Evolutionary conservation across 495 filamentous ascomycete genomes (phyloP).

Genomic region (Penicillium fimorum): DNA sequence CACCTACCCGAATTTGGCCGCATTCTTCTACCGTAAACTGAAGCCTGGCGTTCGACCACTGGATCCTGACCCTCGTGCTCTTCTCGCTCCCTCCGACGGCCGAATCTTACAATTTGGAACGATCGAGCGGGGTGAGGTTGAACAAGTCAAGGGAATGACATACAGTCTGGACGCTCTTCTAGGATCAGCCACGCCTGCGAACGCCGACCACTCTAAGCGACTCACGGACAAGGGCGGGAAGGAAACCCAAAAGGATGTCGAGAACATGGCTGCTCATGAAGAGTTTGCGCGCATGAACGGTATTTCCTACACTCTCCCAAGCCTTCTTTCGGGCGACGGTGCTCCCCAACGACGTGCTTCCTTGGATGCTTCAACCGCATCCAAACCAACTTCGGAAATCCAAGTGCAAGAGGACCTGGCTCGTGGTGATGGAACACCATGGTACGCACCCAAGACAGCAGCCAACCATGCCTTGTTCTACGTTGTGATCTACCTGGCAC

Average conservation of each 20-base stretch:
- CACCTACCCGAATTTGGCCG: slow-evolving; percentile 84
- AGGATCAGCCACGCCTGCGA: slow-evolving; percentile 56
- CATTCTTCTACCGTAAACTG: slow-evolving; percentile 95
- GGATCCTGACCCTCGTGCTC: slow-evolving; percentile 71
- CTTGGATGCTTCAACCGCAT: slow-evolving; percentile 63
- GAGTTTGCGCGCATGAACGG: slow-evolving; percentile 96
- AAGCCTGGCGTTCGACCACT: slow-evolving; percentile 89
- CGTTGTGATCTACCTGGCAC: slow-evolving; percentile 94
- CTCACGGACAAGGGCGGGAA: slow-evolving; percentile 33
- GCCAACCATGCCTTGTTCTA: slow-evolving; percentile 76
- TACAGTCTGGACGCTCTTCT: slow-evolving; percentile 93
- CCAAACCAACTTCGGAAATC: slow-evolving; percentile 66
- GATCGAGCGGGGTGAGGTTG: slow-evolving; percentile 91
- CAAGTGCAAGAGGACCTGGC: slow-evolving; percentile 84
- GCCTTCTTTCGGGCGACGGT: slow-evolving; percentile 73
- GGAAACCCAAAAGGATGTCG: slow-evolving; percentile 33
- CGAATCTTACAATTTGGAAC: slow-evolving; percentile 86
- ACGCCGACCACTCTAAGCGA: slow-evolving; percentile 41
- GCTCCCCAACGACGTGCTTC: slow-evolving; percentile 37
- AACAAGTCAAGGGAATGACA: slow-evolving; percentile 98
- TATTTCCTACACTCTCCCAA: slow-evolving; percentile 92
- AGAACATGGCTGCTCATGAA: slow-evolving; percentile 69
- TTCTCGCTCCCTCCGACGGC: slow-evolving; percentile 88
- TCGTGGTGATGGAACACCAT: slow-evolving; percentile 62
- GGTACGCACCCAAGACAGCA: slow-evolving; percentile 71